Evolutionary conservation across 345 rosid genomes (phyloP).

Genomic region (Populus davidiana): DNA sequence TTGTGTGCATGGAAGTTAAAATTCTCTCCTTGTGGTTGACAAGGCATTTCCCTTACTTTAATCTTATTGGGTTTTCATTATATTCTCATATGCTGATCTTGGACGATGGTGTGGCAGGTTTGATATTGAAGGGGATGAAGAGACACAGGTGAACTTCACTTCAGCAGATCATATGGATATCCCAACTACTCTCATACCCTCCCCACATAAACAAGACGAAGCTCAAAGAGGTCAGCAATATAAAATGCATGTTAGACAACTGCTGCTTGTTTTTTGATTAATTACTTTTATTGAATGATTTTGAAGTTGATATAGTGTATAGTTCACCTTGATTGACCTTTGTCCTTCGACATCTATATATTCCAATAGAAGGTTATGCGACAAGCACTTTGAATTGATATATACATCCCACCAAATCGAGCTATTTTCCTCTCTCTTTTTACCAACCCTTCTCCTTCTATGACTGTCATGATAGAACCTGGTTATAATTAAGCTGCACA

Average conservation of each 20-base stretch:
- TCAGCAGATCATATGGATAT: slow-evolving; percentile 45
- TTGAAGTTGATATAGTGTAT: too few species aligned
- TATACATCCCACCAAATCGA: too few species aligned
- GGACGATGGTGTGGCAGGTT: slow-evolving; percentile 47
- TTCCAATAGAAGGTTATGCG: neutral
- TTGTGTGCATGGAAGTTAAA: neutral
- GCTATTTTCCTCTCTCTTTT: neutral
- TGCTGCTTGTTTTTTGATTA: neutral
- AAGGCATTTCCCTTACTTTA: neutral
- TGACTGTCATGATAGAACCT: neutral
- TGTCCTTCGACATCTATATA: neutral
- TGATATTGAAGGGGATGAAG: slow-evolving; percentile 68
- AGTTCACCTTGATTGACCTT: too few species aligned
- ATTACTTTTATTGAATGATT: too few species aligned
- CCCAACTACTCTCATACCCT: slow-evolving; percentile 44
- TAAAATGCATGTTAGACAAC: neutral
- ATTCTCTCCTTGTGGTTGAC: neutral
- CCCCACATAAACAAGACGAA: slow-evolving; percentile 47
- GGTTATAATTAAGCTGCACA: neutral
- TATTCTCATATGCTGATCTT: neutral
- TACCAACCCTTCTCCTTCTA: neutral
- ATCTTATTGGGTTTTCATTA: neutral
- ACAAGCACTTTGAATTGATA: neutral
- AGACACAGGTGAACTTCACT: slow-evolving; percentile 51
- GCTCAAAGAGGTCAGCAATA: slow-evolving; percentile 50